These are phyloP conservation scores for Coffea canephora DNA, from an alignment of 257 asterid species.

Conservation along the genomic window DNA sequence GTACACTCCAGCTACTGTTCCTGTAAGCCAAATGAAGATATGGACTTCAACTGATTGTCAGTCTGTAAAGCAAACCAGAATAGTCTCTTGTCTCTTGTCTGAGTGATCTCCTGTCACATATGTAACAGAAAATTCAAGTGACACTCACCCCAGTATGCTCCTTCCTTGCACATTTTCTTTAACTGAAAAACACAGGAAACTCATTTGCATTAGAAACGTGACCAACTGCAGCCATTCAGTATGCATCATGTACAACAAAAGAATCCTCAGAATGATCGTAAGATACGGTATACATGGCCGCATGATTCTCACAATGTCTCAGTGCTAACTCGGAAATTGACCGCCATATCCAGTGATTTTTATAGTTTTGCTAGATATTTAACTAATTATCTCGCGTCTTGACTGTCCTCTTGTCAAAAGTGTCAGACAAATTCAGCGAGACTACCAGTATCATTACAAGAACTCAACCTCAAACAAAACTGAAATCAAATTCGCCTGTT, in stretches of 20 bases:
- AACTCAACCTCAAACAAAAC: neutral
- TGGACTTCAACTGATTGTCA: neutral
- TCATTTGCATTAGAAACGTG: conserved; percentile 14
- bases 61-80: neutral
- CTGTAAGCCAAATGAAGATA: conserved; percentile 35
- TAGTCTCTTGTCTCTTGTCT: too few species aligned
- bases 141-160: conserved; percentile 89
- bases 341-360: neutral
- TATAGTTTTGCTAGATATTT: neutral
- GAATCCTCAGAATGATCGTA: neutral
- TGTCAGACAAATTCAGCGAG: neutral
- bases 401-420: neutral
- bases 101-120: neutral
- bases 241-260: neutral
- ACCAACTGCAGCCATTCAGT: neutral
- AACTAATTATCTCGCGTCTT: neutral
- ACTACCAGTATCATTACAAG: neutral
- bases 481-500: neutral
- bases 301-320: neutral
- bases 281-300: neutral
- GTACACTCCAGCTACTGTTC: conserved; percentile 74
- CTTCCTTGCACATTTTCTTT: conserved; percentile 88
- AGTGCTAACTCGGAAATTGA: too few species aligned
- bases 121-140: conserved; percentile 7
- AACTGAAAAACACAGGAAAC: conserved; percentile 50